A percentile compares a stretch with the other conserved stretches of the same genome.
Evolutionary conservation across 371 early-diverging fungal genomes (phyloP).

Genomic region (Lichtheimia corymbifera): DNA sequence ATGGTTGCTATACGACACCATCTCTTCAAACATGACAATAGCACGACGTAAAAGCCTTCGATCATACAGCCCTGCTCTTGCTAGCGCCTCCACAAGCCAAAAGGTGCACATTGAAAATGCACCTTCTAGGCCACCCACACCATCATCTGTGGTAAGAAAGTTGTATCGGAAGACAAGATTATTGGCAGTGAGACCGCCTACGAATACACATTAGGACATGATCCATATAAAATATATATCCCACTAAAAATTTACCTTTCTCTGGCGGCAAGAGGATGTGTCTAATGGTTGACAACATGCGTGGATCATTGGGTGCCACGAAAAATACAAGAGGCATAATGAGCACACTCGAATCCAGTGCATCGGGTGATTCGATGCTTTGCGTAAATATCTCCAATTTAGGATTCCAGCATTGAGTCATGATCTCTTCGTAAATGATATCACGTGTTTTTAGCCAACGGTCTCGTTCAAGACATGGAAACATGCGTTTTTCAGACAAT

Average conservation of each 20-base stretch:
- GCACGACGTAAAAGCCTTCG: slow-evolving; percentile 59
- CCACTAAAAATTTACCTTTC: slow-evolving; percentile 48
- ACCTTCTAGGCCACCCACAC: slow-evolving; percentile 66
- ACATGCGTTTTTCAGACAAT: slow-evolving; percentile 72
- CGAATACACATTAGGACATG: not conserved
- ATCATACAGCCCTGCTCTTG: slow-evolving; percentile 76
- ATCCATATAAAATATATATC: not conserved
- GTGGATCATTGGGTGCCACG: slow-evolving; percentile 72
- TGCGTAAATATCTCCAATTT: slow-evolving; percentile 63
- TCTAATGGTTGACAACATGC: slow-evolving; percentile 70
- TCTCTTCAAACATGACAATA: slow-evolving; percentile 74
- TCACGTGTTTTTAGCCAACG: slow-evolving; percentile 68
- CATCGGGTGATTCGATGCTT: slow-evolving; percentile 64
- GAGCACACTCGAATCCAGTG: slow-evolving; percentile 69
- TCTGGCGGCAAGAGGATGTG: slow-evolving; percentile 71
- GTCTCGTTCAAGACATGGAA: slow-evolving; percentile 67
- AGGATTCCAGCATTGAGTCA: slow-evolving; percentile 66
- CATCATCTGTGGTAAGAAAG: slow-evolving; percentile 55
- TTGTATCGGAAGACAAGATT: slow-evolving; percentile 78
- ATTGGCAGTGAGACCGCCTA: slow-evolving; percentile 72
- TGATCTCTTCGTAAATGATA: slow-evolving; percentile 71
- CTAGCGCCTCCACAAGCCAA: slow-evolving; percentile 83
- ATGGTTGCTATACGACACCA: slow-evolving; percentile 76
- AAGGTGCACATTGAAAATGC: slow-evolving; percentile 85
- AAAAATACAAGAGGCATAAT: slow-evolving; percentile 87